Base-by-base conservation (phyloP, 305 asterid genomes). In the Striga hermonthica region DNA sequence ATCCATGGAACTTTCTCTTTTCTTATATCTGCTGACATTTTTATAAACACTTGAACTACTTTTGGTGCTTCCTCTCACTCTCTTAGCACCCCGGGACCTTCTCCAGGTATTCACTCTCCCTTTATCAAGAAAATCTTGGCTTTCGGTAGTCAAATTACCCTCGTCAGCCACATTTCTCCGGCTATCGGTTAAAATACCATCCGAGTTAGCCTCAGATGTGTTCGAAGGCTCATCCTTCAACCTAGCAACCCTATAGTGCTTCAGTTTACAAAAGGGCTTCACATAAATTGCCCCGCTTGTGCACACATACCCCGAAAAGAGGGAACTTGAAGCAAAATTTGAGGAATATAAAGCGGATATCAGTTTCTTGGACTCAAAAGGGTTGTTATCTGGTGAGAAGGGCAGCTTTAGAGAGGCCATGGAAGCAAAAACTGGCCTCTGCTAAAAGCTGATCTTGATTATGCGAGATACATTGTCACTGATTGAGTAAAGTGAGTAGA, bases 361-460 rank as follows among this genome's bases (percentile, higher is more conserved):
- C 4, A 44, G 75, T 41, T 76, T 83, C 62, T 64, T 85, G 72
- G 79, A 62, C 16, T 84, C 91, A 57, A 37, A 76, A 50, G 79
- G 80, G 71, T 56, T 80, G 56, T 71, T 73, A 65, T 79, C 91
- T 14, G 85, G 50, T 69, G 78, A 75, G 55, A 79, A 48, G 37
- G 77, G 49, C 34, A 82, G 80, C 69, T 80, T 86, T 65, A 86
- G 78, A 74, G 90, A 79, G 80, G 94, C 84, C 96, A 84, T 86
- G 60, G 31, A 48, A 71, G 16, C 15, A 41, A 7, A 28, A 60
- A 47, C 4, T 61, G 81, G 78, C 78, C 83, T 73, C 78, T 50
- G 52, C 68, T 73, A 53, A 56, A 66, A 57, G 52, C 68, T 22
- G 45, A 8, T 38, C 47, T 62, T 63, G 52, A 57, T 49, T 50